phyloP scores from a whole-genome alignment of 768 basidiomycete species.

The Phanerochaete sordida region DNA sequence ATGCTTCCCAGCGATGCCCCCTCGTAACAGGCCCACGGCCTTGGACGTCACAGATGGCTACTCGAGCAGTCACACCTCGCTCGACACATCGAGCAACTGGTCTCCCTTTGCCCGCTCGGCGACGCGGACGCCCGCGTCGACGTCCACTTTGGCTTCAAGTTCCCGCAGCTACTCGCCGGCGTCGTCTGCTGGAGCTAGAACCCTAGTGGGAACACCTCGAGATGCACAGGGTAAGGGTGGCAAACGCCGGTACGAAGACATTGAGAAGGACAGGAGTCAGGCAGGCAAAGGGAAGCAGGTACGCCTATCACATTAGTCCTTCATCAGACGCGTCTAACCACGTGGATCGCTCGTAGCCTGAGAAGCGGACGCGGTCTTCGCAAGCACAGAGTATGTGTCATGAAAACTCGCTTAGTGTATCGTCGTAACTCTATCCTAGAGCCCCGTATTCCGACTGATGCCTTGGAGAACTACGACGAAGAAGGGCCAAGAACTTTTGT shows the following conservation, averaged over 20 bases:
- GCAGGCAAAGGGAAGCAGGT: neutral
- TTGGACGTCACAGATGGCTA: slow-evolving; percentile 52
- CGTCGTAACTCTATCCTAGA: neutral
- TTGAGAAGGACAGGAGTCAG: neutral
- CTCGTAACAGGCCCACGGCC: slow-evolving; percentile 39
- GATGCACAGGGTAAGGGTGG: neutral
- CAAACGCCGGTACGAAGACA: too few species aligned
- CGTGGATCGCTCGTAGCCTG: slow-evolving; percentile 3
- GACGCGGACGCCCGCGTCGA: neutral
- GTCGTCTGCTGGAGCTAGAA: neutral
- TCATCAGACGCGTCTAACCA: neutral
- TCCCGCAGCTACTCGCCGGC: neutral
- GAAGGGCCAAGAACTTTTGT: slow-evolving; percentile 19
- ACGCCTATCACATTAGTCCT: neutral
- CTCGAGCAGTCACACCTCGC: slow-evolving; percentile 24
- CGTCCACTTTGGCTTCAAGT: neutral
- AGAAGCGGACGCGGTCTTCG: slow-evolving; percentile 4
- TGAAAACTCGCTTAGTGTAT: neutral
- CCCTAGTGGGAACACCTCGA: neutral
- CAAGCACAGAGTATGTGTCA: slow-evolving; percentile 1
- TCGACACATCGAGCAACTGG: neutral
- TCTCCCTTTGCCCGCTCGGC: slow-evolving; percentile 4
- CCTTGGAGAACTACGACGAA: slow-evolving; percentile 2
- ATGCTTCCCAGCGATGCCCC: slow-evolving; percentile 3
- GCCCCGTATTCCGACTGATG: slow-evolving; percentile 3